Evolutionary conservation across 768 basidiomycete genomes (phyloP).

Genomic region (Lentinus brumalis): DNA sequence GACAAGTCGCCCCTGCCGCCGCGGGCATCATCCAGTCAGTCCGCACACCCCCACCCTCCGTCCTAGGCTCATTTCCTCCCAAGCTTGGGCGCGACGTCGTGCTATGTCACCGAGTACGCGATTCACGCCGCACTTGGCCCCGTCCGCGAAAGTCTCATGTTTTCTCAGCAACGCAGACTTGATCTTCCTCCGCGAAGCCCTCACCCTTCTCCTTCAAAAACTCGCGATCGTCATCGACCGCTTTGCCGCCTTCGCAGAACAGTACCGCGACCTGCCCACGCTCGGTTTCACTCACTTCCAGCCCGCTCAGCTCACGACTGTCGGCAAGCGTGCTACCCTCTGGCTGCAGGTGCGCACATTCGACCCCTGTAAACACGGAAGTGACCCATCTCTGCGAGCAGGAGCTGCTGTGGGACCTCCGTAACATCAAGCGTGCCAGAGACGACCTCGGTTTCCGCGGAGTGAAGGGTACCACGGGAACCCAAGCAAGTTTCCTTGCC

Average conservation of each 20-base stretch:
- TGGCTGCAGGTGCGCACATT: slow-evolving; percentile 80
- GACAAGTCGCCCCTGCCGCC: slow-evolving; percentile 88
- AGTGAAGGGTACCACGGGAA: slow-evolving; percentile 99
- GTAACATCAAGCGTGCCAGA: slow-evolving; percentile 87
- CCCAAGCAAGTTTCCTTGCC: slow-evolving; percentile 93
- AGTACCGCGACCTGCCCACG: slow-evolving; percentile 88
- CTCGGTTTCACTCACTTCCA: slow-evolving; percentile 99
- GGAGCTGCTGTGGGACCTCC: slow-evolving; percentile 95
- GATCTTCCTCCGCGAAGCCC: slow-evolving; percentile 90
- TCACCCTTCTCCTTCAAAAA: slow-evolving; percentile 82
- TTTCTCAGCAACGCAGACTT: slow-evolving; percentile 88
- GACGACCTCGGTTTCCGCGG: slow-evolving; percentile 96
- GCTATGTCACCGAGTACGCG: slow-evolving; percentile 95
- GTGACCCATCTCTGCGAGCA: slow-evolving; percentile 27
- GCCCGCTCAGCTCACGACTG: slow-evolving; percentile 96
- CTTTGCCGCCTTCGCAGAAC: slow-evolving; percentile 78
- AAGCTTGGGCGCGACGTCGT: slow-evolving; percentile 95
- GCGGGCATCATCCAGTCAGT: slow-evolving; percentile 94
- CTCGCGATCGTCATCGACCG: slow-evolving; percentile 91
- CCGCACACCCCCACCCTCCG: not conserved
- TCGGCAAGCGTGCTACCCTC: slow-evolving; percentile 93
- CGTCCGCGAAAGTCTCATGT: not conserved
- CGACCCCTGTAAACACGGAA: not conserved
- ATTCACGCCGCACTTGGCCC: not conserved
- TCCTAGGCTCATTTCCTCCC: not conserved